Evolutionary conservation across 2,329 filamentous ascomycete genomes (phyloP), one percentile per base, ranked within the genome.

Genomic region (Tolypocladium guangdongense): DNA sequence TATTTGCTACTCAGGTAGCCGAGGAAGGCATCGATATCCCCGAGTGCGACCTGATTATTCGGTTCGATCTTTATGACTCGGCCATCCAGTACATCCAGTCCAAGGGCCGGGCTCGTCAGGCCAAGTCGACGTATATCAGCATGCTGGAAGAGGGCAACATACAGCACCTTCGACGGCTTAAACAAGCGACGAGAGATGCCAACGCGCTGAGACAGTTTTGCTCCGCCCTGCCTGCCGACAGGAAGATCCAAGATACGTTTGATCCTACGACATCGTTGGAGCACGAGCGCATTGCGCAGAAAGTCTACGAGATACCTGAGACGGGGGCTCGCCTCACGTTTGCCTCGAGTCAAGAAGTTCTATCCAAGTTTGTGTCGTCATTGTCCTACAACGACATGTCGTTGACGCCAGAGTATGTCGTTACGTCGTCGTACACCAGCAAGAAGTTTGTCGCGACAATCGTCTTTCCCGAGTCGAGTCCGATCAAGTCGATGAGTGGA

Each of bases 31-130:
- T 87, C 14, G 83, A 87, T 59, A 79, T 87, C 49, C 83, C 83
- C 0, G 81, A 84, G 53, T 87, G 83, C 65, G 85, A 86, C 58
- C 65, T 85, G 1, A 74, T 87, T 33, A 75, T 87, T 55, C 72
- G 91, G 2, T 99, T 96, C 62, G 90, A 97, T 64, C 78, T 95
- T 2, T 96, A 90, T 68, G 77, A 79, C 12, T 96, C 92, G 0
- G 83, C 96, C 68, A 97, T 97, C 51, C 88, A 95, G 63, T 97
- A 96, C 64, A 84, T 97, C 22, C 93, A 99, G 67, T 96, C 91
- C 16, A 82, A 90, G 57, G 93, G 93, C 0, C 82, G 93, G 52
- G 93, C 93, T 14, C 81, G 93, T 39, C 87, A 90, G 62, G 68
- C 72, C 0, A 78, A 86, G 52, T 97, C 93, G 0, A 83, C 80